Percentiles rank a stretch among this genome's conserved stretches.
These are phyloP conservation scores for Populus euphratica DNA, from an alignment of 345 rosid species.

Conservation along the genomic window DNA sequence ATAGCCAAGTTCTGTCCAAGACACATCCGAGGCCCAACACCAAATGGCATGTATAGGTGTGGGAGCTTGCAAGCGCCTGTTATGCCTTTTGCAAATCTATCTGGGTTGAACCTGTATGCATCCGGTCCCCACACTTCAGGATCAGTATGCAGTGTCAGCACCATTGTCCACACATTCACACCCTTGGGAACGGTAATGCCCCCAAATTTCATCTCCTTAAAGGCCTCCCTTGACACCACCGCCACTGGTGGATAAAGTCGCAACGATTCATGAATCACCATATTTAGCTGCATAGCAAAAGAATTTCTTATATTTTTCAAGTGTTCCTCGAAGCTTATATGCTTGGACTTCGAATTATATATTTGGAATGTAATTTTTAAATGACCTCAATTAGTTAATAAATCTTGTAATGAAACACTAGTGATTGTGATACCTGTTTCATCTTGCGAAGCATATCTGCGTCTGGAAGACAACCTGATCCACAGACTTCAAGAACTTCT, in stretches of 20 bases:
- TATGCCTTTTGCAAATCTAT: conserved; percentile 39
- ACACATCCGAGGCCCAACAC: conserved; percentile 42
- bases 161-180: conserved; percentile 35
- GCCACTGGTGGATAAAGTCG: conserved; percentile 48
- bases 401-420: too few relatives aligned
- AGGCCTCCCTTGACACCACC: conserved; percentile 44
- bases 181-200: conserved; percentile 35
- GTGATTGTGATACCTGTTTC: conserved; percentile 28
- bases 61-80: conserved; percentile 36
- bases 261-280: conserved; percentile 47
- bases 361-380: too few relatives aligned
- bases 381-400: too few relatives aligned
- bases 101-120: conserved; percentile 33
- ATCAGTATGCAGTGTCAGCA: conserved; percentile 34
- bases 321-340: too few relatives aligned
- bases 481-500: conserved; percentile 34
- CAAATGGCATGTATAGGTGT: conserved; percentile 44
- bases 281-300: conserved; percentile 34
- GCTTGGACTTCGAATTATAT: too few relatives aligned
- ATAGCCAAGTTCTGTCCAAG: conserved; percentile 52
- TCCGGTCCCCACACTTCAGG: conserved; percentile 52
- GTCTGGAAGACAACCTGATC: conserved; percentile 20
- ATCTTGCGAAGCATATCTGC: conserved; percentile 28
- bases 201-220: conserved; percentile 39
- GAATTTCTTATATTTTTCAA: too few relatives aligned